phyloP scores from a whole-genome alignment of 2,329 filamentous ascomycete species.

The Lecanicillium sp. region DNA sequence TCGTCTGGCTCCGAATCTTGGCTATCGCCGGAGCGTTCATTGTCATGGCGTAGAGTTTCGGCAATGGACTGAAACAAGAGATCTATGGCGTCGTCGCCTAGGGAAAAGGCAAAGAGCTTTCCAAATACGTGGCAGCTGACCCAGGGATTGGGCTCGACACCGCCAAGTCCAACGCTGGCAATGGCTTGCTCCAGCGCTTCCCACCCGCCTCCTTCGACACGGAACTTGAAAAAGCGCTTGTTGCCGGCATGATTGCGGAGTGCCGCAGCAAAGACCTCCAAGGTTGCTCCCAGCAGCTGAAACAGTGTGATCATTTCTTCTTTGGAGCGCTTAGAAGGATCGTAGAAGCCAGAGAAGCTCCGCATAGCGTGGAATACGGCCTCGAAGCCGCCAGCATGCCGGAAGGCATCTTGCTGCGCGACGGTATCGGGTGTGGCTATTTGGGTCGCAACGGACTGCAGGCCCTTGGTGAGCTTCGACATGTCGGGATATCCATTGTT shows the following conservation, averaged over 20 bases:
- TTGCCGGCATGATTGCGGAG: conserved; percentile 80
- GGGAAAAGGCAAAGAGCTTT: conserved; percentile 70
- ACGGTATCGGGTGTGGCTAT: conserved; percentile 43
- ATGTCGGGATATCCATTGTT: conserved; percentile 43
- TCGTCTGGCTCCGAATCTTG: conserved; percentile 31
- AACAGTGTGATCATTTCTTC: conserved; percentile 61
- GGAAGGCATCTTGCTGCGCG: conserved; percentile 70
- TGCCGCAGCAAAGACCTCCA: conserved; percentile 68
- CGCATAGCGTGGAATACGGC: conserved; percentile 63
- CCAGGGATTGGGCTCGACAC: conserved; percentile 62
- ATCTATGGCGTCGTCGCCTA: conserved; percentile 71
- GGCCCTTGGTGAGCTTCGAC: conserved; percentile 44
- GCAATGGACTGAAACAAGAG: conserved; percentile 56
- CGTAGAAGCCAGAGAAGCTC: conserved; percentile 69
- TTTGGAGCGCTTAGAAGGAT: conserved; percentile 54
- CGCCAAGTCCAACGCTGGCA: conserved; percentile 59
- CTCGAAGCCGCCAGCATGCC: conserved; percentile 73
- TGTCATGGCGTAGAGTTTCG: conserved; percentile 28
- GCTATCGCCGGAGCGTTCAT: conserved; percentile 19
- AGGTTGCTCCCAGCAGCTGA: conserved; percentile 62
- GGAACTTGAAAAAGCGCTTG: conserved; percentile 74
- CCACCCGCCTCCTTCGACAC: conserved; percentile 74
- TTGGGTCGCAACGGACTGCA: conserved; percentile 62
- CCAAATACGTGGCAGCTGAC: conserved; percentile 71
- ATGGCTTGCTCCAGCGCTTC: conserved; percentile 67